These are phyloP conservation scores for Tympanopsis confertula DNA, from an alignment of 2,329 filamentous ascomycete species.

Conservation along the genomic window DNA sequence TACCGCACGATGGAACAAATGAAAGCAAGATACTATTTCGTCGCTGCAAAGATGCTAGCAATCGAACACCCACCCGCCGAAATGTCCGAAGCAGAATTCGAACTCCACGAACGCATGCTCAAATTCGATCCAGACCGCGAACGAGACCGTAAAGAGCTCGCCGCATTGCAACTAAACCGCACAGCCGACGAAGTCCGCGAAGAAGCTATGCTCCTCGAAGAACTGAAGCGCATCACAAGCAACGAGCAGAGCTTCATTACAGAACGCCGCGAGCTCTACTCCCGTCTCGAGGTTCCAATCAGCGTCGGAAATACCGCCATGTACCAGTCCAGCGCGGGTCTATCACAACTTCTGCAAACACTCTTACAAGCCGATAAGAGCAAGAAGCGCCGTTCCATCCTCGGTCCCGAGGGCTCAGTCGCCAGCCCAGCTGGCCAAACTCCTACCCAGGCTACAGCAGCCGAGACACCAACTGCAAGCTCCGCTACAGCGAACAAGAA, in stretches of 20 bases:
- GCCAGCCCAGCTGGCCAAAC: constrained; percentile 21
- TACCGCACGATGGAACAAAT: constrained; percentile 49
- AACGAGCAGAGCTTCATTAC: constrained; percentile 50
- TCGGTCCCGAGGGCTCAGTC: not conserved
- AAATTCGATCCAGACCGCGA: constrained; percentile 54
- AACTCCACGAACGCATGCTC: constrained; percentile 44
- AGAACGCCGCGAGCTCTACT: constrained; percentile 51
- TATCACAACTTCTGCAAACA: constrained; percentile 47
- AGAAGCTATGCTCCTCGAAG: constrained; percentile 51
- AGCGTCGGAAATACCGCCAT: constrained; percentile 35
- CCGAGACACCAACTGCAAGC: constrained; percentile 6
- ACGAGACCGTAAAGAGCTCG: constrained; percentile 47
- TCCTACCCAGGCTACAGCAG: constrained; percentile 5
- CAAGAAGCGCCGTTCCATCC: constrained; percentile 44
- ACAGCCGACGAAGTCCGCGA: constrained; percentile 54
- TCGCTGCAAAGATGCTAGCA: constrained; percentile 42
- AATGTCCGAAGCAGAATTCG: constrained; percentile 56
- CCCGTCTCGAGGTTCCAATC: constrained; percentile 45
- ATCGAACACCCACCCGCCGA: constrained; percentile 39
- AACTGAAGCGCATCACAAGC: constrained; percentile 56
- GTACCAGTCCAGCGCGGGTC: constrained; percentile 48
- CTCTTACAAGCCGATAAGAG: constrained; percentile 45
- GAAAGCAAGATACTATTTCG: constrained; percentile 54
- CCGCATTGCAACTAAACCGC: constrained; percentile 47
- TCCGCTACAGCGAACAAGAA: not conserved